phyloP scores from a whole-genome alignment of 257 asterid species.

The Sherardia arvensis region DNA sequence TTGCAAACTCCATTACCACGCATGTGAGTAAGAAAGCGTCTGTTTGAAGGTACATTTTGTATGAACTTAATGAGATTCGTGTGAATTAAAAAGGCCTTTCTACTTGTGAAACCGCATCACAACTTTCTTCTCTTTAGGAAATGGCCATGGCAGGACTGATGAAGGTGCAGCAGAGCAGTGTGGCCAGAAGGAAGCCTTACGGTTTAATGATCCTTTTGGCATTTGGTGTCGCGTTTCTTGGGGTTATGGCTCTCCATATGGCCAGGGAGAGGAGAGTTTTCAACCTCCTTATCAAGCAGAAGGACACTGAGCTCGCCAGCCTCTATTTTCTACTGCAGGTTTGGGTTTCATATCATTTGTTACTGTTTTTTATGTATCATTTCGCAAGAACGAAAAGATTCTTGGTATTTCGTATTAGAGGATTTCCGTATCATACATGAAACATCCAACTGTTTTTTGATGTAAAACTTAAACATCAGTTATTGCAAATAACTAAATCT shows the following conservation, averaged over 20 bases:
- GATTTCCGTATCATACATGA: background rate
- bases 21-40: background rate
- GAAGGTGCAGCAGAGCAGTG: constrained; percentile 12
- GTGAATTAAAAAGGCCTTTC: background rate
- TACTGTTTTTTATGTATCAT: background rate
- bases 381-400: background rate
- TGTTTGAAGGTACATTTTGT: constrained; percentile 21
- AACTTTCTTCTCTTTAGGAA: constrained; percentile 3
- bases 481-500: too few species aligned
- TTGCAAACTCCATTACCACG: constrained; percentile 14
- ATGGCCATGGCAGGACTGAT: constrained; percentile 14
- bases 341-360: background rate
- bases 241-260: constrained; percentile 45
- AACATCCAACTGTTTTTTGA: background rate
- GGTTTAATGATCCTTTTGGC: constrained; percentile 33
- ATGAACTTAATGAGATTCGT: constrained; percentile 9
- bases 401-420: too few species aligned
- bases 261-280: constrained; percentile 40
- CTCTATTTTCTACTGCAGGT: constrained; percentile 66
- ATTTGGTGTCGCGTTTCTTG: constrained; percentile 44
- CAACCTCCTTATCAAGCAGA: constrained; percentile 36
- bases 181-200: constrained; percentile 20
- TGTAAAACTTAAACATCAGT: background rate
- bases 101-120: constrained; percentile 1
- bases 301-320: constrained; percentile 35